Percentiles rank a stretch among this genome's conserved stretches.
These are phyloP conservation scores for Puccinia novopanici DNA, from an alignment of 1,284 basidiomycete species.

Conservation along the genomic window DNA sequence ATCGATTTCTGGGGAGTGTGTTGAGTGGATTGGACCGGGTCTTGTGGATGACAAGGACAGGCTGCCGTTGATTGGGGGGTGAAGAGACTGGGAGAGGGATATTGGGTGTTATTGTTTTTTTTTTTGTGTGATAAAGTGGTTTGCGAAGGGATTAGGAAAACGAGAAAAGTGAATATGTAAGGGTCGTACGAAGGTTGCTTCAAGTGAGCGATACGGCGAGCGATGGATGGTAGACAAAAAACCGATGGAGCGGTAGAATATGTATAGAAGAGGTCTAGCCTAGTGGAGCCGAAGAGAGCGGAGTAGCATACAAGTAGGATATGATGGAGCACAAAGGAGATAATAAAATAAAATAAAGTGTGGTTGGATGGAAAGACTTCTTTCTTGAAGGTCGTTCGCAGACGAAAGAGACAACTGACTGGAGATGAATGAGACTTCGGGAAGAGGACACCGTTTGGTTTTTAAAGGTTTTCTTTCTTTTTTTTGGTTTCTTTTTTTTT, in stretches of 20 bases:
- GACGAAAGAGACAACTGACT: background rate
- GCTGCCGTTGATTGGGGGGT: background rate
- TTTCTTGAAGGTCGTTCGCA: constrained; percentile 1
- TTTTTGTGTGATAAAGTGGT: background rate
- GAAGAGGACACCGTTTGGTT: background rate
- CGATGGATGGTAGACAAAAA: constrained; percentile 4
- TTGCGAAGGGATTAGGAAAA: background rate
- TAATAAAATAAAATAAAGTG: background rate
- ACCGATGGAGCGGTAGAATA: background rate
- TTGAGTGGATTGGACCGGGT: background rate
- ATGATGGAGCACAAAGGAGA: background rate
- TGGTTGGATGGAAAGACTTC: background rate
- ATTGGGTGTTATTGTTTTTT: background rate
- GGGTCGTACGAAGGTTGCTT: background rate
- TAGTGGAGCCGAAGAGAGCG: background rate
- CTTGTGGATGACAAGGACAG: background rate
- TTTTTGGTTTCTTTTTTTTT: background rate
- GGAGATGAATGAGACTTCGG: background rate
- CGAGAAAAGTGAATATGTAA: background rate
- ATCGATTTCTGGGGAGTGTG: too few relatives aligned
- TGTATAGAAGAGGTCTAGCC: background rate
- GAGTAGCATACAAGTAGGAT: constrained; percentile 3
- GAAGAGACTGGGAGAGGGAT: background rate
- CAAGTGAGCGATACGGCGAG: background rate
- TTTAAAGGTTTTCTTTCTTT: background rate